Evolutionary conservation across 2,329 filamentous ascomycete species (phyloP).

Genomic region (Nothophaeocryptopus gaeumannii): DNA sequence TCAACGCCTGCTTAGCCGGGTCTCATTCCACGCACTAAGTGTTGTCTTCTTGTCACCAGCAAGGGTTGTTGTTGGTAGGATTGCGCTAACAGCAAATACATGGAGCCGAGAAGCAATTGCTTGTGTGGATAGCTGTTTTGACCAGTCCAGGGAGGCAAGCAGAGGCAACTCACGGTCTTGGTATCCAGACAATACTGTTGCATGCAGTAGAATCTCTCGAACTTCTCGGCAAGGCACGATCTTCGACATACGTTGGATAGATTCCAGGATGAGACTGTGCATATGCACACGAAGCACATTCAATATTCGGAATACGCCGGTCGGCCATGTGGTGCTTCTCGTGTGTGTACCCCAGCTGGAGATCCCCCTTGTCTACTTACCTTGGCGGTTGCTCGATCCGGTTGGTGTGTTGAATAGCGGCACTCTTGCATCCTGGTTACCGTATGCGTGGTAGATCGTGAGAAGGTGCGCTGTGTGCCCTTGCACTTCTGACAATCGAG

Average conservation of each 20-base stretch:
- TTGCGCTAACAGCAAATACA: too few relatives aligned
- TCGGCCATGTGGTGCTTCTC: background rate
- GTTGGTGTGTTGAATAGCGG: slow-evolving; percentile 6
- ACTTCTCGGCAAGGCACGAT: too few relatives aligned
- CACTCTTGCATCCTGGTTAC: slow-evolving; percentile 3
- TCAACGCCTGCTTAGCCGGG: too few relatives aligned
- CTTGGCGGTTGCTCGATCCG: background rate
- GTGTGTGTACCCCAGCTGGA: slow-evolving; percentile 5
- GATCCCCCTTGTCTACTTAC: slow-evolving; percentile 6
- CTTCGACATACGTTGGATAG: background rate
- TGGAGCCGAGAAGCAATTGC: too few relatives aligned
- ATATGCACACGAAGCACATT: background rate
- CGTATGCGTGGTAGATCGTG: slow-evolving; percentile 16
- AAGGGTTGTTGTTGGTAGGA: too few relatives aligned
- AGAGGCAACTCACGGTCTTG: too few relatives aligned
- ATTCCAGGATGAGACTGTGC: background rate
- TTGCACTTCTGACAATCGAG: slow-evolving; percentile 9
- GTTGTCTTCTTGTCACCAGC: too few relatives aligned
- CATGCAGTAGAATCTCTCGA: too few relatives aligned
- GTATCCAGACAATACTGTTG: too few relatives aligned
- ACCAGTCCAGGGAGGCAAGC: too few relatives aligned
- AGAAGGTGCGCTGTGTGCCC: background rate
- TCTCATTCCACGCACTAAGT: too few relatives aligned
- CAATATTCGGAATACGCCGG: slow-evolving; percentile 3
- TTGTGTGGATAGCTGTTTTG: too few relatives aligned